phyloP scores from a whole-genome alignment of 768 basidiomycete genomes.

The Trametes elegans region DNA sequence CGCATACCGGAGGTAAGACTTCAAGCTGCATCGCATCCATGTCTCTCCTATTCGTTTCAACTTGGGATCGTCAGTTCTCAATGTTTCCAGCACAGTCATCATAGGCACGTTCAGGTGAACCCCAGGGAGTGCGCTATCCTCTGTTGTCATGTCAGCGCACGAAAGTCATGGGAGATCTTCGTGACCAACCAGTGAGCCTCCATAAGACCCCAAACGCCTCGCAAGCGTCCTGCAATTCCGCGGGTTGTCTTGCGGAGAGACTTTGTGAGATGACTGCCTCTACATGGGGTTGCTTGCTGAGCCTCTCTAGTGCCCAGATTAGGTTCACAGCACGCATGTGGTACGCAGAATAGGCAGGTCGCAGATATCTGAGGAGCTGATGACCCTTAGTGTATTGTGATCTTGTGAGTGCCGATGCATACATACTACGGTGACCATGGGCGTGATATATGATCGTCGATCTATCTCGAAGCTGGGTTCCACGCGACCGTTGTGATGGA shows the following conservation, averaged over 20 bases:
- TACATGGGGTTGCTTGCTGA: conserved; percentile 56
- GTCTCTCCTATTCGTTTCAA: conserved; percentile 84
- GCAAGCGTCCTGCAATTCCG: conserved; percentile 54
- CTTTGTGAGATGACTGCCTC: conserved; percentile 78
- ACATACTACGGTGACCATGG: conserved; percentile 55
- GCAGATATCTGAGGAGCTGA: conserved; percentile 74
- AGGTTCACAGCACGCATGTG: conserved; percentile 80
- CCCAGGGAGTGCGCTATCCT: conserved; percentile 80
- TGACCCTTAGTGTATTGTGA: not conserved
- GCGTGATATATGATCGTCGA: conserved; percentile 51
- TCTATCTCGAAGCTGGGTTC: conserved; percentile 55
- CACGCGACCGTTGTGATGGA: conserved; percentile 51
- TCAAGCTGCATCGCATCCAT: conserved; percentile 95
- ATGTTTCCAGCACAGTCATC: conserved; percentile 81
- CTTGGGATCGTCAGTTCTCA: conserved; percentile 73
- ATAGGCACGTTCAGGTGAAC: conserved; percentile 82
- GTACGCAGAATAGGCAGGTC: conserved; percentile 61
- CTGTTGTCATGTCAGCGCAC: conserved; percentile 39
- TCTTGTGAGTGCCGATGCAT: not conserved
- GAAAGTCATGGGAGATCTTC: not conserved
- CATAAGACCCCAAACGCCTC: conserved; percentile 93
- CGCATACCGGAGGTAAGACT: conserved; percentile 84
- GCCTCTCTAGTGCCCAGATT: conserved; percentile 74
- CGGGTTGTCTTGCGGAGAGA: conserved; percentile 55
- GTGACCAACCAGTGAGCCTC: conserved; percentile 72